Percentiles rank a stretch among this genome's conserved stretches.
These are phyloP conservation scores for Ophiostoma quercus DNA, from an alignment of 2,329 filamentous ascomycete genomes.

Conservation along the genomic window DNA sequence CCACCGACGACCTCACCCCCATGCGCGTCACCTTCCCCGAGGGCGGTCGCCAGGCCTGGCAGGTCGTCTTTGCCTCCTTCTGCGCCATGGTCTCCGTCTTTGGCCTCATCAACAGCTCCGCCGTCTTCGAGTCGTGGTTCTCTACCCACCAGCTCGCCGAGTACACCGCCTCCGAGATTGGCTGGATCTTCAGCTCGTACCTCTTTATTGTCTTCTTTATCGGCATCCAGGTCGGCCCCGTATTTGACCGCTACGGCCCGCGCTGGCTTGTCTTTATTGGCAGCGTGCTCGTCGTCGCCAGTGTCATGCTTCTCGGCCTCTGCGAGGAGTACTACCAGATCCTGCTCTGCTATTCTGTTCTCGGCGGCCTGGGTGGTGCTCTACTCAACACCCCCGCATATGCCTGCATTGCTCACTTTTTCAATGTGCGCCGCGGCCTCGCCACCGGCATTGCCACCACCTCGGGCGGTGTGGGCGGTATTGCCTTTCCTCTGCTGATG, in stretches of 20 bases:
- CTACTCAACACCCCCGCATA: constrained; percentile 74
- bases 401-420: constrained; percentile 72
- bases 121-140: constrained; percentile 73
- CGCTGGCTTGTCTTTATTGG: constrained; percentile 61
- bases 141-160: constrained; percentile 63
- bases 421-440: constrained; percentile 63
- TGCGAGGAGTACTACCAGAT: constrained; percentile 75
- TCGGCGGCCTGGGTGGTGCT: constrained; percentile 67
- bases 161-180: constrained; percentile 62
- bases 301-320: constrained; percentile 62
- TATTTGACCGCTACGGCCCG: constrained; percentile 74
- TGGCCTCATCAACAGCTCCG: constrained; percentile 69
- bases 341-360: constrained; percentile 67
- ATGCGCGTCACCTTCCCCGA: constrained; percentile 57
- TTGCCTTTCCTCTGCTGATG: constrained; percentile 53
- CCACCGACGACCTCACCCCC: constrained; percentile 21
- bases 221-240: constrained; percentile 73
- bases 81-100: constrained; percentile 64
- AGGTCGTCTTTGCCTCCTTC: constrained; percentile 73
- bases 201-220: constrained; percentile 77
- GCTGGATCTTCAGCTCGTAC: constrained; percentile 85
- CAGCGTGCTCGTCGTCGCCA: constrained; percentile 55
- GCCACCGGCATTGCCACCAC: constrained; percentile 79
- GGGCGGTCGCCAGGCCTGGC: constrained; percentile 66
- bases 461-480: constrained; percentile 64